phyloP scores from a whole-genome alignment of 139 green algal genomes.

The Zygnema circumcarinatum region DNA sequence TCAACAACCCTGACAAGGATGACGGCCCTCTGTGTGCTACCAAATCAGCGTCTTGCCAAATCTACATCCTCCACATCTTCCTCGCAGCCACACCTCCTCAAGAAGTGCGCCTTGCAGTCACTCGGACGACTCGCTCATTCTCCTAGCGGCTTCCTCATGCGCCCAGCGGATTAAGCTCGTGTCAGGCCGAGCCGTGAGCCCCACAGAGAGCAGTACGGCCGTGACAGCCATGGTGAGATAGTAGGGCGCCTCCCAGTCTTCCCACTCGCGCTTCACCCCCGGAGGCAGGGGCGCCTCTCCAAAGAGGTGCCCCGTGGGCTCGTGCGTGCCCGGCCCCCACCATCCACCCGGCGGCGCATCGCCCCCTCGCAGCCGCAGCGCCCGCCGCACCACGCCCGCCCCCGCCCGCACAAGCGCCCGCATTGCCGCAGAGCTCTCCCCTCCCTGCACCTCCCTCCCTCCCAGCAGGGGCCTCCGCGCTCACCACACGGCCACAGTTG shows the following conservation, averaged over 20 bases:
- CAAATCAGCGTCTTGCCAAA: no score
- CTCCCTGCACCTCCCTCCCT: no score
- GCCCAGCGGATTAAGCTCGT: slow-evolving; percentile 57
- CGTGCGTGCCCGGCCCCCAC: slow-evolving; percentile 59
- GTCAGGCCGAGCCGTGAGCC: slow-evolving; percentile 57
- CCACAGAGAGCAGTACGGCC: slow-evolving; percentile 55
- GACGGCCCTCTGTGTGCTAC: no score
- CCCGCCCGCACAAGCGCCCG: neutral
- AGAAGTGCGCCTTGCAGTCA: no score
- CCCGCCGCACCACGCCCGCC: slow-evolving; percentile 9
- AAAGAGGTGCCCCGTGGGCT: slow-evolving; percentile 50
- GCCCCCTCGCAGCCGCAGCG: slow-evolving; percentile 25
- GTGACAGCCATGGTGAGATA: slow-evolving; percentile 54
- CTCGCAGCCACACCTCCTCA: no score
- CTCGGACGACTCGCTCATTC: slow-evolving; percentile 13
- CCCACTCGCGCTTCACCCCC: slow-evolving; percentile 52
- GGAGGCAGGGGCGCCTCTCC: slow-evolving; percentile 57
- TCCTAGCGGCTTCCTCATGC: slow-evolving; percentile 43
- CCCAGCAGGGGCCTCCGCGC: no score
- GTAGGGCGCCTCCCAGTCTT: slow-evolving; percentile 62
- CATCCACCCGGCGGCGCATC: slow-evolving; percentile 12
- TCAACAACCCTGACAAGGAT: no score
- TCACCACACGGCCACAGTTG: no score
- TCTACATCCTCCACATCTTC: no score
- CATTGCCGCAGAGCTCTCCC: no score